Evolutionary conservation across 495 filamentous ascomycete species (phyloP).

Genomic region (Trypethelium eluteriae): DNA sequence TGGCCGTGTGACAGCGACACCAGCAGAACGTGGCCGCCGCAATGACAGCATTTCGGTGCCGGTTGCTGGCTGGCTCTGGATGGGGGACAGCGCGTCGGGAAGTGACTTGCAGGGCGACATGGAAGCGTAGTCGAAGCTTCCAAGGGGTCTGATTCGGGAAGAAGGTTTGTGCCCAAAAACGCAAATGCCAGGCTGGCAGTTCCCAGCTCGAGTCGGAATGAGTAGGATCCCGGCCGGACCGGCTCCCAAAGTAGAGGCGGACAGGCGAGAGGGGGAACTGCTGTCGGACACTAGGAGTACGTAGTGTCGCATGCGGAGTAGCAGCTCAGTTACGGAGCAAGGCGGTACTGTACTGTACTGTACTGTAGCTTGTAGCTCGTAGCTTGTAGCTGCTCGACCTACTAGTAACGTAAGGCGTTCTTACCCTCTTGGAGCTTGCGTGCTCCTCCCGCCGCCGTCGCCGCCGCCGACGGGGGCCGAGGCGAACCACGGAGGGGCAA

Average conservation of each 20-base stretch:
- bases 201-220: neutral
- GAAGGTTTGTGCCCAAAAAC: neutral
- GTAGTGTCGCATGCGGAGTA: neutral
- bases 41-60: neutral
- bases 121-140: conserved; percentile 5
- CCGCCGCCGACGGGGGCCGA: conserved; percentile 7
- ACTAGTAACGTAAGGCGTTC: too few species aligned
- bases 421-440: too few species aligned
- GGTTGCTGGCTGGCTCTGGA: too few species aligned
- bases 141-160: neutral
- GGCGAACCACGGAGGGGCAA: conserved; percentile 3
- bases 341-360: neutral
- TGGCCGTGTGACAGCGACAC: neutral
- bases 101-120: neutral
- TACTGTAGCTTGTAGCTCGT: neutral
- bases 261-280: neutral
- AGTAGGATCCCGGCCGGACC: neutral
- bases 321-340: neutral
- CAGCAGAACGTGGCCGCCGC: conserved; percentile 10
- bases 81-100: too few species aligned
- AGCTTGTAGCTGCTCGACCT: too few species aligned
- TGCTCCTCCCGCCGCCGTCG: neutral
- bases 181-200: neutral
- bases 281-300: neutral
- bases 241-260: neutral